Evolutionary conservation across 257 asterid genomes (phyloP), one percentile per base, ranked within the genome.

Genomic region (Verbena officinalis): DNA sequence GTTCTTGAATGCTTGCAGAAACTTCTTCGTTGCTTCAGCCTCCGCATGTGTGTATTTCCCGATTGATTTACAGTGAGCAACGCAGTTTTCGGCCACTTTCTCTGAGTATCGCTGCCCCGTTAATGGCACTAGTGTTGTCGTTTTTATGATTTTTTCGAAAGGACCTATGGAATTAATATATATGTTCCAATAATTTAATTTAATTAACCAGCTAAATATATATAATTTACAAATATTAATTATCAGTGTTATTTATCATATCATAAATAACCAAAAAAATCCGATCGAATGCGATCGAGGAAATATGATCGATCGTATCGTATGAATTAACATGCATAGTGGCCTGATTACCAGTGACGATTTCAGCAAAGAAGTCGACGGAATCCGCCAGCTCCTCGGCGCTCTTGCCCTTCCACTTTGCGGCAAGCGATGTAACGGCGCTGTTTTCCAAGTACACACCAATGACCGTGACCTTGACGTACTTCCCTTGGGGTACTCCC

Each of bases 51-150:
- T 77, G 80, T 69, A 86, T 52, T 71, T 76, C 39, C 91, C 96
- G 2, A 70, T 33, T 7, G 82, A 73, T 80, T 93, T 84, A 97
- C 90, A 85, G 70, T 75, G 55, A 2, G 95, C 91, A 27, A 81
- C 72, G 67, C 96, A 87, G 73, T 90, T 93, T 51, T 93, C 96
- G 0, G 82, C 81, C 13, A 93, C 99, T 73, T 90, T 93, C 80
- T 78, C 95, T 0, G 99, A 85, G 79, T 87, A 93, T 19, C 87
- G 97, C 65, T 83, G 71, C 22, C 99, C 98, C 55, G 95, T 85
- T 44, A 93, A 75, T 7, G 99, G 99, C 82, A 87, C 48, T 19
- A 93, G 84, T 85, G 63, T 84, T 3, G 83, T 90, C 80, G 87
- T 94, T 65, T 50, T 77, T 1, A 79, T 83, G 75, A 90, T 74